Base-by-base conservation (phyloP, 805 yeast species). In the Maudiozyma barnettii region DNA sequence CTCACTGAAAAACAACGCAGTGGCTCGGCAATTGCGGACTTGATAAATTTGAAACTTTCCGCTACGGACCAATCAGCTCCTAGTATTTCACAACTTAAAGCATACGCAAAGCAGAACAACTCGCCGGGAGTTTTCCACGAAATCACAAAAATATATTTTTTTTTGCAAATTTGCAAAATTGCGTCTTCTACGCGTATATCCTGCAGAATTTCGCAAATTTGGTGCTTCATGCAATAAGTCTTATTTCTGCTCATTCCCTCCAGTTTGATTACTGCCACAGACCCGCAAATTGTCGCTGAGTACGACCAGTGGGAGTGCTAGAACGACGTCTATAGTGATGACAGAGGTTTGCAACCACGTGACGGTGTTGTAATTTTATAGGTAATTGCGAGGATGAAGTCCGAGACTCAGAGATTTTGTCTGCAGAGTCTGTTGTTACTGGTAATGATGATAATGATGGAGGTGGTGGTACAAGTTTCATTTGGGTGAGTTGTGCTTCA, bases 11-110 rank as follows among this genome's bases (percentile, higher is more conserved):
- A n/a, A n/a, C n/a, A n/a, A 7, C 30, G 41, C 16, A 20, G 30
- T 9, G 22, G 18, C n/a, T 39, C 41, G 41, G 41, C 29, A 39
- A 22, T 39, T 39, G 41, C 41, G 41, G 41, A 39, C 30, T 22
- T 39, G 41, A 6, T 18, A 21, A 26, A 4, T 26, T 14, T 21
- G 30, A 10, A 39, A 2, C 2, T n/a, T 5, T 4, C 30, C 5
- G 20, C 13, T 18, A 19, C 8, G n/a, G 41, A 23, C 41, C 41
- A 39, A 39, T 39, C 41, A 39, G 41, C 41, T 23, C 14, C 5
- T 7, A 36, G 22, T 18, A 36, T 36, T 36, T 7, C 10, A 26
- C 10, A 9, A 26, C 30, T 26, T 26, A 26, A 26, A 9, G 30
- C 30, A 26, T 26, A 26, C 8, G 10, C 12, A 26, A 6, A 26